Evolutionary conservation across 225 moss, liverwort and hornwort species (phyloP), one percentile per base, ranked within the genome.

Genomic region (Asterella californica): DNA sequence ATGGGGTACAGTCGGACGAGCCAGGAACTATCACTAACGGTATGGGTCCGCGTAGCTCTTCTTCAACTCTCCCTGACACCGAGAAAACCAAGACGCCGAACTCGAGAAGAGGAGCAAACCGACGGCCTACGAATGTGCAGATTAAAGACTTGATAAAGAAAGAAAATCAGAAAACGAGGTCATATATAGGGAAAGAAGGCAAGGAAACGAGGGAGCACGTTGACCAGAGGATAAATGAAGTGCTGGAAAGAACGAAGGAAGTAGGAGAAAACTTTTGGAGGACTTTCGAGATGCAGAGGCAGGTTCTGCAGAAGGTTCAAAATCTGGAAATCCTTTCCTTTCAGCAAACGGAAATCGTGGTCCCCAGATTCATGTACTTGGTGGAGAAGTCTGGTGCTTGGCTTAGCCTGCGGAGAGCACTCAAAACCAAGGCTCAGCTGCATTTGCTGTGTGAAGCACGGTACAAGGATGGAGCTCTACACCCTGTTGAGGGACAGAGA

Each of bases 371-470:
- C 34, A 36, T 36, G 36, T 67, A 36, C 36, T 67, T 67, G 17
- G 37, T 18, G 17, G 37, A 67, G 34, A 67, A 37, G 21, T 67
- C 67, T 18, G 34, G 17, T 67, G 3, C 15, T 36, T 67, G 36
- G 36, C 36, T 67, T 36, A 34, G 30, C 0, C 67, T 21, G 36
- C 2, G 17, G 6, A 67, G 64, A 65, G 64, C 64, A 2, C 32
- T 65, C 30, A 33, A 30, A 15, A 37, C 34, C 5, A 67, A 36
- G 6, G 67, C 36, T 19, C 32, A 60, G 25, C 19, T 79, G 8
- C 83, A 76, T 70, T 21, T 83, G 0, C 69, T 72, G 38, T 72
- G 60, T 59, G 80, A 72, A 73, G 48, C 80, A 19, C 60, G 72
- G 72, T 80, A 45, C 18, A 30, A 76, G 14, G 57, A 63, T 59